A percentile compares a stretch with the other conserved stretches of the same genome.
Evolutionary conservation across 495 filamentous ascomycete genomes (phyloP).

Genomic region (Aspergillus cavernicola): DNA sequence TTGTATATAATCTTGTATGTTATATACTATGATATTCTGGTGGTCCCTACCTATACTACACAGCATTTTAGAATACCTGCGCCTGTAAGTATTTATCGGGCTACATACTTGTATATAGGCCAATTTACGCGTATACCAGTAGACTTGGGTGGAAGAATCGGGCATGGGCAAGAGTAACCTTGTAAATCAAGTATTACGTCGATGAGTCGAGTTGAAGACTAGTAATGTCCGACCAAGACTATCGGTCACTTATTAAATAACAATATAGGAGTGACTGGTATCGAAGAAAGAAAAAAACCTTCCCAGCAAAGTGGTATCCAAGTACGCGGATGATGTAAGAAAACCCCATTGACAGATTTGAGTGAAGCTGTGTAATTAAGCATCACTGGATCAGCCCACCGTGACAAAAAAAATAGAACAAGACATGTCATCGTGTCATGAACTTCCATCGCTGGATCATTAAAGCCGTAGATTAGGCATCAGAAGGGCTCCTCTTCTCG

Average conservation of each 20-base stretch:
- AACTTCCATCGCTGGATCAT: slow-evolving; percentile 5
- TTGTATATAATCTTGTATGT: not conserved
- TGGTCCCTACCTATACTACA: too few species aligned
- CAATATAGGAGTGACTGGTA: not conserved
- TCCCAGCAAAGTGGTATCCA: not conserved
- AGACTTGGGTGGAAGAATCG: too few species aligned
- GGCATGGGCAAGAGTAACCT: too few species aligned
- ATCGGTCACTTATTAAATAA: not conserved
- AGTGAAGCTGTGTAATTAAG: slow-evolving; percentile 3
- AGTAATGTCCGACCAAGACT: not conserved
- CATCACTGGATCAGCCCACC: not conserved
- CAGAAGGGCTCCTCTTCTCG: slow-evolving; percentile 11
- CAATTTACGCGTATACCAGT: too few species aligned
- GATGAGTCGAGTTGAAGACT: not conserved
- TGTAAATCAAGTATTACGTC: not conserved
- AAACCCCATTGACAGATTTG: not conserved
- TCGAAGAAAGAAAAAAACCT: not conserved
- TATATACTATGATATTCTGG: not conserved
- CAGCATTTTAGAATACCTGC: too few species aligned
- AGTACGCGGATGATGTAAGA: not conserved
- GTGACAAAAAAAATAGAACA: not conserved
- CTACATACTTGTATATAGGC: too few species aligned
- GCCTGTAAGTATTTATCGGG: too few species aligned
- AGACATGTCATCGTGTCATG: slow-evolving; percentile 9
- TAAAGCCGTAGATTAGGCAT: not conserved